These are phyloP conservation scores for Cystoderma amianthinum DNA, from an alignment of 768 basidiomycete genomes.

Conservation along the genomic window DNA sequence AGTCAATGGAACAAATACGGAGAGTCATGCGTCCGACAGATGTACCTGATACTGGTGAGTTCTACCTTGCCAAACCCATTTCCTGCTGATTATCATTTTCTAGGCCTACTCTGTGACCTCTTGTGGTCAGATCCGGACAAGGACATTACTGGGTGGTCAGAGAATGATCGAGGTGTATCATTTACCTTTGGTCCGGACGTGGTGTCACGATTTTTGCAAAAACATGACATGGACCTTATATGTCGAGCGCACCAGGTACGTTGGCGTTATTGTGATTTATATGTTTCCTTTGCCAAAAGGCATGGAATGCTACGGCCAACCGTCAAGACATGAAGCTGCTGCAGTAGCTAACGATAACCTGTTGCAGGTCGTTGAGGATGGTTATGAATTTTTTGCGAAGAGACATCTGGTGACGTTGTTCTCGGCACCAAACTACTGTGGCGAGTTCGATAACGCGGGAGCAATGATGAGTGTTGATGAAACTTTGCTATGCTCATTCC, in stretches of 20 bases:
- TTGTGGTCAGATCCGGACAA: constrained; percentile 99
- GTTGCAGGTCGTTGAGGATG: constrained; percentile 90
- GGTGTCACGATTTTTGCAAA: constrained; percentile 96
- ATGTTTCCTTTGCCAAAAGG: too few relatives aligned
- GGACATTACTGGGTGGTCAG: constrained; percentile 98
- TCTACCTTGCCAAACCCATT: not conserved
- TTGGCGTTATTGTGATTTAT: constrained; percentile 8
- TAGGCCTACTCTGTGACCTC: constrained; percentile 91
- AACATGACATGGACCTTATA: constrained; percentile 99
- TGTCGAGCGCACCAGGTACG: constrained; percentile 95
- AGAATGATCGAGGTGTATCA: constrained; percentile 97
- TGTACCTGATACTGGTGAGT: constrained; percentile 93
- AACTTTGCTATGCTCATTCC: constrained; percentile 96
- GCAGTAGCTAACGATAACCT: not conserved
- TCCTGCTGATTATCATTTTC: not conserved
- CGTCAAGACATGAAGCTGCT: too few relatives aligned
- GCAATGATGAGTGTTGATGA: constrained; percentile 99
- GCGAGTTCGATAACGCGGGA: constrained; percentile 98
- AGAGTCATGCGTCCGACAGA: constrained; percentile 99
- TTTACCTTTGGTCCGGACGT: constrained; percentile 99
- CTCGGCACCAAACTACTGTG: constrained; percentile 93
- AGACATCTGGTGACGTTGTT: constrained; percentile 94
- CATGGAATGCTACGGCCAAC: too few relatives aligned
- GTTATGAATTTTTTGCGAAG: constrained; percentile 99
- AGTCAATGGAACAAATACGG: constrained; percentile 99